Percentiles rank a stretch among this genome's conserved stretches.
Conservation (phyloP, 805 yeast genomes). For the Saturnispora bothae region DNA sequence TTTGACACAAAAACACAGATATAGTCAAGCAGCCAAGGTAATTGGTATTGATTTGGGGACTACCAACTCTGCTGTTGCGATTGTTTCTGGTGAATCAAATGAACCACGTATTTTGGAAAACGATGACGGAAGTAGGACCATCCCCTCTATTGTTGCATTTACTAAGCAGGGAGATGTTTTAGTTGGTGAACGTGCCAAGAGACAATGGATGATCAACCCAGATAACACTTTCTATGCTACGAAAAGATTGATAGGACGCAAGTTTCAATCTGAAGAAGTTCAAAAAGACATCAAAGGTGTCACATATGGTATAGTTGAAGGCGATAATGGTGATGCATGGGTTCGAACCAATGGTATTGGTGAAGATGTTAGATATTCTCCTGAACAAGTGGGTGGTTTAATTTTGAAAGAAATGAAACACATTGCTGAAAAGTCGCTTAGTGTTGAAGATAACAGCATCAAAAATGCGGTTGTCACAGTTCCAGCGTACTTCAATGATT, state of each 20-base stretch:
- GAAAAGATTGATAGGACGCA: conserved; percentile 88
- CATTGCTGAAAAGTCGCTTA: conserved; percentile 74
- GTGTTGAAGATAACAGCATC: conserved; percentile 41
- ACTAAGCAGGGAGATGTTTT: conserved; percentile 78
- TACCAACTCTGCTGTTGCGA: conserved; percentile 83
- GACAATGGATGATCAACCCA: conserved; percentile 92
- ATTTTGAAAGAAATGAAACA: conserved; percentile 90
- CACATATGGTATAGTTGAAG: conserved; percentile 80
- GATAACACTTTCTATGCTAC: conserved; percentile 91
- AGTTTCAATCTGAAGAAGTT: conserved; percentile 81
- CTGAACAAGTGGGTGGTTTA: conserved; percentile 93
- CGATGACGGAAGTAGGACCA: conserved; percentile 67
- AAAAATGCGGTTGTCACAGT: conserved; percentile 87
- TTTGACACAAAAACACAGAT: too few relatives aligned
- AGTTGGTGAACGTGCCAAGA: conserved; percentile 92
- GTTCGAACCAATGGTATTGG: conserved; percentile 48
- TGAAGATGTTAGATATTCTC: conserved; percentile 79
- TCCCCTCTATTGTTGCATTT: conserved; percentile 94
- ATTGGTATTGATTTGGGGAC: conserved; percentile 85
- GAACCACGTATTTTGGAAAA: conserved; percentile 68
- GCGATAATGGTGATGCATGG: conserved; percentile 94
- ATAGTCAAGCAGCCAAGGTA: too few relatives aligned
- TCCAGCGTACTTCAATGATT: conserved; percentile 82
- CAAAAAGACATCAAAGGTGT: conserved; percentile 81
- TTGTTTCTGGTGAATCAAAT: conserved; percentile 58